Evolutionary conservation across 257 asterid species (phyloP).

Genomic region (Solanum gracilifrons): DNA sequence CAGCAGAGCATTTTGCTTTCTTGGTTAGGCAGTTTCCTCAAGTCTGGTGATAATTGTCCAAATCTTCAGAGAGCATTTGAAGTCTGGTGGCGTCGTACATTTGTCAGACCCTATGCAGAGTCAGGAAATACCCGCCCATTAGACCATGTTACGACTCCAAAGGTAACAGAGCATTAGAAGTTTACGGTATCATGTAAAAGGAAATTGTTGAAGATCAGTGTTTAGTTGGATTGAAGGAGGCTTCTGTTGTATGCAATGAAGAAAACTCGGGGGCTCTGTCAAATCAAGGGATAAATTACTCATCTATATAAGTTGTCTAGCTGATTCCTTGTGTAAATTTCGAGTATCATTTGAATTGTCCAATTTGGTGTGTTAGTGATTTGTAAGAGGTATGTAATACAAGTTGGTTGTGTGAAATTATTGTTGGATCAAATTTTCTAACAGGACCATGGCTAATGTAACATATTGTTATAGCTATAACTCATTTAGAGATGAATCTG

Average conservation of each 20-base stretch:
- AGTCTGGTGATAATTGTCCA: slow-evolving; percentile 80
- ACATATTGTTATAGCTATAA: not conserved
- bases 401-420: not conserved
- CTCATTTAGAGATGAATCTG: not conserved
- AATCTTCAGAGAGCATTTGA: slow-evolving; percentile 84
- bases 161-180: not conserved
- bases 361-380: not conserved
- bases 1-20: slow-evolving; percentile 66
- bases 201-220: not conserved
- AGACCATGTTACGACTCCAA: not conserved
- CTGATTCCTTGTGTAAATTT: not conserved
- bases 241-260: not conserved
- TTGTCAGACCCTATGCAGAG: slow-evolving; percentile 54
- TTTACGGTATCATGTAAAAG: not conserved
- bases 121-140: slow-evolving; percentile 10
- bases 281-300: not conserved
- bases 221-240: not conserved
- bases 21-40: slow-evolving; percentile 74
- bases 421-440: not conserved
- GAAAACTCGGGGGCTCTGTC: not conserved
- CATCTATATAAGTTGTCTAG: not conserved
- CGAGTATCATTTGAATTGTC: not conserved
- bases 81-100: slow-evolving; percentile 98
- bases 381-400: not conserved
- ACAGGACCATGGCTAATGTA: not conserved